These are phyloP conservation scores for Leishmania turanica DNA, from an alignment of 208 protist genomes.

Conservation along the genomic window DNA sequence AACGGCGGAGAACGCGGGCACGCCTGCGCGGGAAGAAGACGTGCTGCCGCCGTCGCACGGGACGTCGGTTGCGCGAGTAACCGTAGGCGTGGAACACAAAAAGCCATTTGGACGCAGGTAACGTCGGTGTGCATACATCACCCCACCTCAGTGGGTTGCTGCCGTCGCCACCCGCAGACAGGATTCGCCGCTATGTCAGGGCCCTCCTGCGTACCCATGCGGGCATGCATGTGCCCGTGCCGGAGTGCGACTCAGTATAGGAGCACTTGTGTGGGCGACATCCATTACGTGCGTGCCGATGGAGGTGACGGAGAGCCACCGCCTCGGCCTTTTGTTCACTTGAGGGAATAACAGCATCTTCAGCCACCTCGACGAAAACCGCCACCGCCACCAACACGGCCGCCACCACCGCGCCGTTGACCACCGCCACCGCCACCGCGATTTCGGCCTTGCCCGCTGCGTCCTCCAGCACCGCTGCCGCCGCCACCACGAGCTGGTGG, in stretches of 20 bases:
- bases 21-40: background rate
- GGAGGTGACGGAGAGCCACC: background rate
- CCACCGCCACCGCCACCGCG: constrained; percentile 8
- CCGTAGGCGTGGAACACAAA: background rate
- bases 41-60: background rate
- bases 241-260: no score
- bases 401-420: constrained; percentile 23
- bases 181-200: background rate
- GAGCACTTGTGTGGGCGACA: background rate
- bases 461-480: constrained; percentile 5
- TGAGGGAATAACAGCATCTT: background rate
- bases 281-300: background rate
- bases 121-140: background rate
- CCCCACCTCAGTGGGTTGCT: background rate
- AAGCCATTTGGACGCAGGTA: background rate
- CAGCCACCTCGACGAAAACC: constrained; percentile 12
- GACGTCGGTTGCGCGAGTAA: background rate
- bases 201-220: background rate
- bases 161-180: background rate
- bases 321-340: background rate
- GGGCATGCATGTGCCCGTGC: background rate
- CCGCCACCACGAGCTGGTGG: background rate
- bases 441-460: constrained; percentile 16
- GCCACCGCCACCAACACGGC: constrained; percentile 13
- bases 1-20: background rate